A percentile compares a stretch with the other conserved stretches of the same genome.
Evolutionary conservation across 345 rosid genomes (phyloP).

Genomic region (Acer negundo): DNA sequence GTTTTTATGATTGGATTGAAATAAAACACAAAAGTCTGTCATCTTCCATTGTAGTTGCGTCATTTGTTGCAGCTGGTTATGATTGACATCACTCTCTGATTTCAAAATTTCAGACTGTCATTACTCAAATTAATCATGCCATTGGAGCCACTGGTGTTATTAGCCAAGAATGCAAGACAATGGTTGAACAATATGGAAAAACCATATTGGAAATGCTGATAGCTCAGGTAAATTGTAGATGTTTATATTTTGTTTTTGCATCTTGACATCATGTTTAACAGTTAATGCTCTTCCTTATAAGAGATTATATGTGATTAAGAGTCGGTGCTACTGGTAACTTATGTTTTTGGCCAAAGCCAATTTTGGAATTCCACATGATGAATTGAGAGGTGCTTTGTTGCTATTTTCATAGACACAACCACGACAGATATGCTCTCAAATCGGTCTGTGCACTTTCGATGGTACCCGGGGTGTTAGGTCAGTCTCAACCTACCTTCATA

Average conservation of each 20-base stretch:
- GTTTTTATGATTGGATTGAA: not conserved
- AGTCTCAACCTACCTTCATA: slow-evolving; percentile 15
- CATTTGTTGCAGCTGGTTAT: not conserved
- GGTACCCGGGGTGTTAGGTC: slow-evolving; percentile 74
- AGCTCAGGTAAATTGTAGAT: slow-evolving; percentile 41
- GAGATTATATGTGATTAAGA: not conserved
- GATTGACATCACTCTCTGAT: slow-evolving; percentile 5
- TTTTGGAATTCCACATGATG: not conserved
- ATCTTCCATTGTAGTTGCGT: not conserved
- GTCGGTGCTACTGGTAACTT: not conserved
- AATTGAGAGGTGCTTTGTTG: slow-evolving; percentile 6
- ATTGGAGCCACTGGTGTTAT: slow-evolving; percentile 80
- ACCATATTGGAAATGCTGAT: slow-evolving; percentile 66
- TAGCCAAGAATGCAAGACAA: slow-evolving; percentile 74
- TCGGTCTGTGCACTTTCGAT: slow-evolving; percentile 77
- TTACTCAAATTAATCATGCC: slow-evolving; percentile 81
- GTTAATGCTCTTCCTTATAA: not conserved
- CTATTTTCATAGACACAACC: slow-evolving; percentile 56
- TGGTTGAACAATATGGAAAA: slow-evolving; percentile 71
- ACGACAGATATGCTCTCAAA: slow-evolving; percentile 72
- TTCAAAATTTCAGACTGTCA: slow-evolving; percentile 46
- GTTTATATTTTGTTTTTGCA: not conserved
- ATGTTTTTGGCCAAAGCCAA: not conserved
- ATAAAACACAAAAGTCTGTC: not conserved
- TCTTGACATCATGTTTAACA: not conserved